phyloP scores from a whole-genome alignment of 495 filamentous ascomycete species.

The Neurospora sp. region DNA sequence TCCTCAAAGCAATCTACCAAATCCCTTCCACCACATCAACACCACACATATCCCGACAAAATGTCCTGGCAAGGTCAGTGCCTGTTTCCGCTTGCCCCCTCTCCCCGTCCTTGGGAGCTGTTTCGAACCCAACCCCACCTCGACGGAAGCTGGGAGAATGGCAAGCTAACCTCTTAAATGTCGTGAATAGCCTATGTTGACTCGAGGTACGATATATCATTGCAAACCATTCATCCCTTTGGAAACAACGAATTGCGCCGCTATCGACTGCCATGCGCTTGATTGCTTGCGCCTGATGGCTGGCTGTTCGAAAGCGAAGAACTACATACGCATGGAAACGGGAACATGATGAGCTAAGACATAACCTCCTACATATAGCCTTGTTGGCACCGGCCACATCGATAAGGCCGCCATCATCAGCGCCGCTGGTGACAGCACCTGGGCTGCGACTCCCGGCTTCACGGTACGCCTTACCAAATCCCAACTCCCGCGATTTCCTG shows the following conservation, averaged over 20 bases:
- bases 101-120: neutral
- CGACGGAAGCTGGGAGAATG: slow-evolving; percentile 9
- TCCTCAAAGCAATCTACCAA: neutral
- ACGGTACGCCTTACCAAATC: slow-evolving; percentile 41
- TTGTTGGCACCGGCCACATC: slow-evolving; percentile 73
- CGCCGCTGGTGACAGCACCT: slow-evolving; percentile 67
- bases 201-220: slow-evolving; percentile 28
- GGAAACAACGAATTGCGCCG: neutral
- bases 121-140: slow-evolving; percentile 25
- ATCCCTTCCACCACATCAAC: slow-evolving; percentile 1
- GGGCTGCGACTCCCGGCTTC: slow-evolving; percentile 67
- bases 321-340: neutral
- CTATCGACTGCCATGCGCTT: neutral
- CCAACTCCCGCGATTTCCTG: neutral
- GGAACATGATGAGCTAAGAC: neutral
- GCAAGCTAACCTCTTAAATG: slow-evolving; percentile 23
- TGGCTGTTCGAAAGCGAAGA: neutral
- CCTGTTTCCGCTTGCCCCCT: neutral
- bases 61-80: slow-evolving; percentile 52
- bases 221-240: neutral
- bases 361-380: slow-evolving; percentile 36
- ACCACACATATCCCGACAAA: slow-evolving; percentile 18
- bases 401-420: slow-evolving; percentile 85
- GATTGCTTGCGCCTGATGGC: neutral
- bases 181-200: slow-evolving; percentile 38